These are phyloP conservation scores for Geosmithia flava DNA, from an alignment of 2,329 filamentous ascomycete genomes.

Conservation along the genomic window DNA sequence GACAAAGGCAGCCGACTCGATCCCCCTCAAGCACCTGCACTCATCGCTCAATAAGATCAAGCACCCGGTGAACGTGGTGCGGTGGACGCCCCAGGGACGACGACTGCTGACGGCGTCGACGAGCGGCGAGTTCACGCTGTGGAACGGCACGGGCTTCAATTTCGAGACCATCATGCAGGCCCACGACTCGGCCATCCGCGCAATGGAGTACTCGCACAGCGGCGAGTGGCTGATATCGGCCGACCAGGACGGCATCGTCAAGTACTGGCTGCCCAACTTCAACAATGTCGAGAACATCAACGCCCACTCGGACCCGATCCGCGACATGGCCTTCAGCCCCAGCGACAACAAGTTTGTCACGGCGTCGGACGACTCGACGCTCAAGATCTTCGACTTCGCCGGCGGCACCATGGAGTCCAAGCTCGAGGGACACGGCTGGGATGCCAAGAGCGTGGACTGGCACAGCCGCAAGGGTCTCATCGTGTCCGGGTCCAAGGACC, in stretches of 20 bases:
- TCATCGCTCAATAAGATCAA: conserved; percentile 98
- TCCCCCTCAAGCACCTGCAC: conserved; percentile 91
- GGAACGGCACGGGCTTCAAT: conserved; percentile 98
- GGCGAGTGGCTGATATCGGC: conserved; percentile 96
- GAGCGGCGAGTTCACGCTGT: conserved; percentile 94
- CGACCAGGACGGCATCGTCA: conserved; percentile 88
- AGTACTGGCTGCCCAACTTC: conserved; percentile 99
- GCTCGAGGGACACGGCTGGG: conserved; percentile 91
- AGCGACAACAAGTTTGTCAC: conserved; percentile 95
- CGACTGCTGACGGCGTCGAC: conserved; percentile 85
- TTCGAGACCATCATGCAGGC: conserved; percentile 99
- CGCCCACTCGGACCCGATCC: conserved; percentile 78
- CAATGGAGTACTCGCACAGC: conserved; percentile 80
- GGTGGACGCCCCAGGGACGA: conserved; percentile 94
- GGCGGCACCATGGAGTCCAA: conserved; percentile 71
- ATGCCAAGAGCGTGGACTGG: conserved; percentile 95
- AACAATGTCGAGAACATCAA: conserved; percentile 96
- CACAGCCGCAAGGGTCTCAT: conserved; percentile 89
- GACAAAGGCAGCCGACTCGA: conserved; percentile 66
- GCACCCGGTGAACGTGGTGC: conserved; percentile 91
- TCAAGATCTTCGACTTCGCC: conserved; percentile 96
- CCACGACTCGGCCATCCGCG: conserved; percentile 77
- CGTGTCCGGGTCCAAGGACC: conserved; percentile 94
- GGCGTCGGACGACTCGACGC: conserved; percentile 80
- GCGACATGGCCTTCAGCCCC: conserved; percentile 86